These are phyloP conservation scores for Lithohypha guttulata DNA, from an alignment of 2,329 filamentous ascomycete species.

Conservation along the genomic window DNA sequence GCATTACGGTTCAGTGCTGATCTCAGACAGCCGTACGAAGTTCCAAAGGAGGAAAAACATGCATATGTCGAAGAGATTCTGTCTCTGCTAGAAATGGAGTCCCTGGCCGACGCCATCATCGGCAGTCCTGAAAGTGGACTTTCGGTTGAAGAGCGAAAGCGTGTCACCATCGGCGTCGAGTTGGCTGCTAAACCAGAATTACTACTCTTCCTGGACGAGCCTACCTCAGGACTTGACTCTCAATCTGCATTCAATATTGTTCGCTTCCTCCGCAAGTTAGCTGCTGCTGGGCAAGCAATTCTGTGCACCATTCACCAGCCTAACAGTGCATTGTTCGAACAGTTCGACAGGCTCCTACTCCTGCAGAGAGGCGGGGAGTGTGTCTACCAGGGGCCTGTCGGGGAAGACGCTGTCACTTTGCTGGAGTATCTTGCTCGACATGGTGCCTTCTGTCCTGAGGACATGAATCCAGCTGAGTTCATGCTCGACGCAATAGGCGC, in stretches of 20 bases:
- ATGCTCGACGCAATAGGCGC: conserved; percentile 57
- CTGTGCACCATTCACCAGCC: conserved; percentile 88
- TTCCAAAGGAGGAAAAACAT: conserved; percentile 50
- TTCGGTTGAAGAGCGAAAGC: conserved; percentile 41
- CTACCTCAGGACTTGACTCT: conserved; percentile 56
- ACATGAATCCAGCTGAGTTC: conserved; percentile 44
- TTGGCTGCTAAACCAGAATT: conserved; percentile 51
- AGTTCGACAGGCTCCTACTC: conserved; percentile 73
- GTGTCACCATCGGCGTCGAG: conserved; percentile 51
- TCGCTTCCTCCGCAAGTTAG: conserved; percentile 50
- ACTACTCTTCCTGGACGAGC: conserved; percentile 52
- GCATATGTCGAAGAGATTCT: conserved; percentile 57
- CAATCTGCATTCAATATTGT: conserved; percentile 57
- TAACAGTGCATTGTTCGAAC: conserved; percentile 74
- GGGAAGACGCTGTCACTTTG: conserved; percentile 60
- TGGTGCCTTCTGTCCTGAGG: conserved; percentile 42
- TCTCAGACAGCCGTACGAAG: conserved; percentile 50
- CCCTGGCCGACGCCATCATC: conserved; percentile 56
- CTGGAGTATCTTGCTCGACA: conserved; percentile 50
- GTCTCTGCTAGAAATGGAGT: conserved; percentile 53
- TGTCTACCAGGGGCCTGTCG: conserved; percentile 80
- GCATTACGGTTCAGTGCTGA: conserved; percentile 56
- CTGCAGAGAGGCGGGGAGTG: conserved; percentile 68
- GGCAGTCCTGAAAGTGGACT: conserved; percentile 50
- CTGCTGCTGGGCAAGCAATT: conserved; percentile 70